A percentile compares a stretch with the other conserved stretches of the same genome.
Evolutionary conservation across 2,329 filamentous ascomycete genomes (phyloP).

Genomic region (Aureobasidium sp.): DNA sequence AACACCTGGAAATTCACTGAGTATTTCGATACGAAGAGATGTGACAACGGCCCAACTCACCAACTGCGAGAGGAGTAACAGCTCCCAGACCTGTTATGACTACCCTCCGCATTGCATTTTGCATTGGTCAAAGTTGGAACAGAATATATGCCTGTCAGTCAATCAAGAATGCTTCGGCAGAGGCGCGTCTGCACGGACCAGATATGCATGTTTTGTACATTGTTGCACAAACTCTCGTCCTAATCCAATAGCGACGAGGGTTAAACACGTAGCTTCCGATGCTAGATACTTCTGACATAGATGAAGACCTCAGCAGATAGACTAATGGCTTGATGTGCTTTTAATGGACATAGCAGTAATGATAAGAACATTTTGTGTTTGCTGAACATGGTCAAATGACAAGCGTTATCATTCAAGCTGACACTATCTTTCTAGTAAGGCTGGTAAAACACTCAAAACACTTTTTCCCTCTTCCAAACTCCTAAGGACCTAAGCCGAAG

Average conservation of each 20-base stretch:
- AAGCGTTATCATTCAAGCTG: background rate
- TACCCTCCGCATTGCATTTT: constrained; percentile 41
- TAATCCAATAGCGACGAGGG: background rate
- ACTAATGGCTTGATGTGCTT: background rate
- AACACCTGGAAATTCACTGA: constrained; percentile 41
- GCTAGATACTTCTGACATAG: background rate
- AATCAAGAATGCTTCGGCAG: background rate
- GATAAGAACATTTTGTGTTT: background rate
- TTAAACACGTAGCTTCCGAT: background rate
- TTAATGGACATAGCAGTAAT: no score
- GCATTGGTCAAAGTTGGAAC: constrained; percentile 1
- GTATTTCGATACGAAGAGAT: background rate
- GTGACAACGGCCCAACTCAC: constrained; percentile 9
- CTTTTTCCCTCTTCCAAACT: background rate
- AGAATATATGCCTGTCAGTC: background rate
- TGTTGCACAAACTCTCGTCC: background rate
- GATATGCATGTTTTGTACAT: background rate
- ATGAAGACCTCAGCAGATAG: no score
- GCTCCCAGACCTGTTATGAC: constrained; percentile 42
- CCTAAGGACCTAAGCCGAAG: background rate
- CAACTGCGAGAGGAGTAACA: constrained; percentile 33
- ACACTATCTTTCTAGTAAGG: background rate
- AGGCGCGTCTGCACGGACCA: background rate
- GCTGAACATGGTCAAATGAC: background rate
- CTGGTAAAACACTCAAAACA: background rate